Conservation (phyloP, 2,329 filamentous ascomycete genomes). For the Dactylellina drechsleri region DNA sequence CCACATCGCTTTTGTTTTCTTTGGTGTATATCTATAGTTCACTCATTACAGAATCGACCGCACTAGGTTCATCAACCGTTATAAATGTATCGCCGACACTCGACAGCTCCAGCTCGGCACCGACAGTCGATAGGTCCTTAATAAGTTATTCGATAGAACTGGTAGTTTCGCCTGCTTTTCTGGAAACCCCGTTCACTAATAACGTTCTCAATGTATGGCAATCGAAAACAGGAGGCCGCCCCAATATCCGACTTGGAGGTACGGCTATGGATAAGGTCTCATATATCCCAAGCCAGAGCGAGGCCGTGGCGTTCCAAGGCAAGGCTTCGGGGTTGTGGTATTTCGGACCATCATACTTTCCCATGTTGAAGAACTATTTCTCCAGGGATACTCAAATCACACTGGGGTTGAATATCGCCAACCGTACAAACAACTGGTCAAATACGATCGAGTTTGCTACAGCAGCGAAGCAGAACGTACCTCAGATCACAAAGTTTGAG, state of each 20-base stretch:
- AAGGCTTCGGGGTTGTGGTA: slow-evolving; percentile 12
- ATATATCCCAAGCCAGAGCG: slow-evolving; percentile 6
- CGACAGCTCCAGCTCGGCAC: slow-evolving; percentile 13
- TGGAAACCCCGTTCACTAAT: slow-evolving; percentile 1
- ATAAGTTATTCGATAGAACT: slow-evolving; percentile 43
- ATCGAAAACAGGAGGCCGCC: slow-evolving; percentile 39
- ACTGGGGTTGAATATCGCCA: slow-evolving; percentile 43
- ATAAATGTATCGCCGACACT: slow-evolving; percentile 47
- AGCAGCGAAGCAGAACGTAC: slow-evolving; percentile 20
- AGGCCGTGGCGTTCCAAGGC: slow-evolving; percentile 6
- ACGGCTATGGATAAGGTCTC: slow-evolving; percentile 44
- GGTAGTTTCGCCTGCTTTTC: slow-evolving; percentile 12
- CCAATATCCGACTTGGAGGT: slow-evolving; percentile 37
- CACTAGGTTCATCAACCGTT: slow-evolving; percentile 10
- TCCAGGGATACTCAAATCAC: slow-evolving; percentile 38
- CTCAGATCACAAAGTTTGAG: slow-evolving; percentile 35
- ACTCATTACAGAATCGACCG: slow-evolving; percentile 31
- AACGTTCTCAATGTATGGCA: slow-evolving; percentile 36
- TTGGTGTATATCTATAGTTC: slow-evolving; percentile 22
- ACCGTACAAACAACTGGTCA: slow-evolving; percentile 32
- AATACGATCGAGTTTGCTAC: slow-evolving; percentile 45
- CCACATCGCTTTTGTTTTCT: slow-evolving; percentile 29
- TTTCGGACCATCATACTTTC: slow-evolving; percentile 27
- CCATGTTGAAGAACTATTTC: slow-evolving; percentile 27
- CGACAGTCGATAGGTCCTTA: slow-evolving; percentile 45